Evolutionary conservation across 2,329 filamentous ascomycete genomes (phyloP).

Genomic region (Emmonsiellopsis sp.): DNA sequence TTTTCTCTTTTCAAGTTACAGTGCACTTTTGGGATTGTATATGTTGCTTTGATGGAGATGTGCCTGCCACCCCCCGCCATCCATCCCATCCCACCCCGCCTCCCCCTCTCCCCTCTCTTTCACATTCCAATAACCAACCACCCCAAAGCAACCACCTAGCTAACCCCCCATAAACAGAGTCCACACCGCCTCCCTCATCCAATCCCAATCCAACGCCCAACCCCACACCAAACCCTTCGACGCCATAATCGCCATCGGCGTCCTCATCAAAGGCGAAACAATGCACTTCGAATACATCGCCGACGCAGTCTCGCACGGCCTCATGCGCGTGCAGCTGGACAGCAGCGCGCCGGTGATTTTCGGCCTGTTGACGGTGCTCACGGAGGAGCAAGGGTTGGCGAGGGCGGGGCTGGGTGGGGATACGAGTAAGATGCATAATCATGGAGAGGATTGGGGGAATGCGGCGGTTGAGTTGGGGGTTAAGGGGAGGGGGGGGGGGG

Average conservation of each 20-base stretch:
- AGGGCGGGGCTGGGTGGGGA: slow-evolving; percentile 62
- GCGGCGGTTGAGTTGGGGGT: slow-evolving; percentile 90
- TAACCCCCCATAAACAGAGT: slow-evolving; percentile 43
- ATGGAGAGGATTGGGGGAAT: slow-evolving; percentile 91
- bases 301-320: slow-evolving; percentile 77
- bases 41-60: neutral
- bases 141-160: neutral
- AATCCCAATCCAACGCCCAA: slow-evolving; percentile 51
- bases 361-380: slow-evolving; percentile 80
- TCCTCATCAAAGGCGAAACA: slow-evolving; percentile 95
- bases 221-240: slow-evolving; percentile 54
- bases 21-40: neutral
- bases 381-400: slow-evolving; percentile 75
- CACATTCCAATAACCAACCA: slow-evolving; percentile 1
- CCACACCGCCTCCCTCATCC: slow-evolving; percentile 77
- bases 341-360: slow-evolving; percentile 83
- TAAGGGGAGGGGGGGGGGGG: slow-evolving; percentile 75
- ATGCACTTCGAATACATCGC: slow-evolving; percentile 99
- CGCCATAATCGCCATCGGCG: slow-evolving; percentile 88
- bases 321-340: slow-evolving; percentile 93
- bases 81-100: too few relatives aligned
- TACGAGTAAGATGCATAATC: slow-evolving; percentile 59
- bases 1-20: neutral
- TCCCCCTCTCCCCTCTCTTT: neutral
- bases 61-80: too few relatives aligned